Evolutionary conservation across 2,329 filamentous ascomycete genomes (phyloP).

Genomic region (Pyrenophora graminea): DNA sequence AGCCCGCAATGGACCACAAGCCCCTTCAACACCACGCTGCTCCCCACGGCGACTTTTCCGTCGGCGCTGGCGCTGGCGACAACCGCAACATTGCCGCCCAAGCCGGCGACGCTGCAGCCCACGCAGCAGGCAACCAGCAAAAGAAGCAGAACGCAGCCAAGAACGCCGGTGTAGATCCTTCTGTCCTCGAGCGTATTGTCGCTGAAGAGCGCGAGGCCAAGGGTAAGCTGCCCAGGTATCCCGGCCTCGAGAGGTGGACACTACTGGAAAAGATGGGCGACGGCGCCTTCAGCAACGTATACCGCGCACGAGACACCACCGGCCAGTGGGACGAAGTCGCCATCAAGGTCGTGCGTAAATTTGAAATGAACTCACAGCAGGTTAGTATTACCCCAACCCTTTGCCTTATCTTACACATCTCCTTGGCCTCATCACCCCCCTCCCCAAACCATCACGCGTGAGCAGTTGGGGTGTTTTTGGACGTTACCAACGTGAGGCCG

Average conservation of each 20-base stretch:
- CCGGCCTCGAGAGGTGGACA: conserved; percentile 82
- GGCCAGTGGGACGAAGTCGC: conserved; percentile 79
- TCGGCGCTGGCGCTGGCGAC: conserved; percentile 63
- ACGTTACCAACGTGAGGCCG: conserved; percentile 56
- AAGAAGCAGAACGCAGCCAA: conserved; percentile 55
- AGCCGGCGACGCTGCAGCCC: conserved; percentile 67
- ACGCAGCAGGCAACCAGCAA: conserved; percentile 66
- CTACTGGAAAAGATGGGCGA: conserved; percentile 97
- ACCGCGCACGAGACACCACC: conserved; percentile 77
- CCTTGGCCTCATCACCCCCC: conserved; percentile 37
- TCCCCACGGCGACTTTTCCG: conserved; percentile 62
- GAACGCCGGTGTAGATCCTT: conserved; percentile 54
- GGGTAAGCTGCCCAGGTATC: conserved; percentile 83
- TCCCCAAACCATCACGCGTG: conserved; percentile 28
- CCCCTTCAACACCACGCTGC: conserved; percentile 57
- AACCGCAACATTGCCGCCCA: conserved; percentile 70
- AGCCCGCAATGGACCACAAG: conserved; percentile 62
- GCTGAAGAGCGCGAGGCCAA: conserved; percentile 88
- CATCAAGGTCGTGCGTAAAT: conserved; percentile 98
- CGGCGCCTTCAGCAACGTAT: conserved; percentile 98
- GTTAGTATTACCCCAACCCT: conserved; percentile 64
- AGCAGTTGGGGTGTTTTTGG: conserved; percentile 34
- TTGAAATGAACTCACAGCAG: conserved; percentile 98
- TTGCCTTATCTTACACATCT: conserved; percentile 39
- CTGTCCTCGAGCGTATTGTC: conserved; percentile 81